Conservation (phyloP, 106 monocot species). For the Apostasia shenzhenica region DNA sequence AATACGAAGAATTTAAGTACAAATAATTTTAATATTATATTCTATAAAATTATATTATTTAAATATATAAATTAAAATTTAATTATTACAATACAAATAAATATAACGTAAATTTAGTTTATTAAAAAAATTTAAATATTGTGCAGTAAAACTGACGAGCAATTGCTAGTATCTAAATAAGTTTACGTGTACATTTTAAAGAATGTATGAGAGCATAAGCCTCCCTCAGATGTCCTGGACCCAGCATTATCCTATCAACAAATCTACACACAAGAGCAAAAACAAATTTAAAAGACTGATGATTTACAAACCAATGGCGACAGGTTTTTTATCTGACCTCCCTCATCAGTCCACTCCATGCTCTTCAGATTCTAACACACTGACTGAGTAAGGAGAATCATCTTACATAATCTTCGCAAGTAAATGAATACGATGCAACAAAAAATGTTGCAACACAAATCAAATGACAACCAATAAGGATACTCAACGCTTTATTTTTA, state of each 20-base stretch:
- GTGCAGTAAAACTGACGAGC: too few relatives aligned
- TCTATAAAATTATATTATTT: too few relatives aligned
- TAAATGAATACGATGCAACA: background rate
- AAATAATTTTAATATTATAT: too few relatives aligned
- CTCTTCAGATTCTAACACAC: slow-evolving; percentile 39
- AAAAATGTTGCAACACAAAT: background rate
- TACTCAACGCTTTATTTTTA: slow-evolving; percentile 42
- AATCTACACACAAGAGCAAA: slow-evolving; percentile 30
- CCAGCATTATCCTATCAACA: slow-evolving; percentile 59
- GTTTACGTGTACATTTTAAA: slow-evolving; percentile 62
- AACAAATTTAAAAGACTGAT: background rate
- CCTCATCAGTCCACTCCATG: slow-evolving; percentile 55
- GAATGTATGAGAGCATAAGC: slow-evolving; percentile 58
- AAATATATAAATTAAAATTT: too few relatives aligned
- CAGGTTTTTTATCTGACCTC: slow-evolving; percentile 33
- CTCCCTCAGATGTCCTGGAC: slow-evolving; percentile 43
- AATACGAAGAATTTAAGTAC: too few relatives aligned
- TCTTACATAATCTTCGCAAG: background rate
- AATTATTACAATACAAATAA: too few relatives aligned
- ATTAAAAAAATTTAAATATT: too few relatives aligned
- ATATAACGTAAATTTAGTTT: too few relatives aligned
- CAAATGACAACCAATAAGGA: slow-evolving; percentile 22
- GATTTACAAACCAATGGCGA: background rate
- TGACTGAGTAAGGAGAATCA: slow-evolving; percentile 8
- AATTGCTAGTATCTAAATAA: too few relatives aligned